phyloP scores from a whole-genome alignment of 2,329 filamentous ascomycete species.

The Pyrenochaeta sp. region DNA sequence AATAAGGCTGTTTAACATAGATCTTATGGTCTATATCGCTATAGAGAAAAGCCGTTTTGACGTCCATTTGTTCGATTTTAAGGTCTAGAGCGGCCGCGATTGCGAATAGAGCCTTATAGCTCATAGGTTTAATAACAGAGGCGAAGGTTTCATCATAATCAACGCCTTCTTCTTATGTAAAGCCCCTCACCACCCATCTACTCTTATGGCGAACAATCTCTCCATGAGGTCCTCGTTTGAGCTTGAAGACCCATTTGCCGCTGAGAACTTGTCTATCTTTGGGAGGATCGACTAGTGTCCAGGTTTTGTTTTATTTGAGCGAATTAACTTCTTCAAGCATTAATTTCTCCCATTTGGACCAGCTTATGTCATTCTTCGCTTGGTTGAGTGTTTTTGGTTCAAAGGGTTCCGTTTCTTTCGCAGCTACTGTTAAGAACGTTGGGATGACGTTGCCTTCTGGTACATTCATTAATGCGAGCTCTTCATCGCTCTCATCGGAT shows the following conservation, averaged over 20 bases:
- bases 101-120: conserved; percentile 35
- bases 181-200: conserved; percentile 37
- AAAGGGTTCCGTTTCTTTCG: conserved; percentile 11
- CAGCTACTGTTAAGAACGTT: conserved; percentile 1
- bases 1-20: conserved; percentile 31
- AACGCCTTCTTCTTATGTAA: conserved; percentile 31
- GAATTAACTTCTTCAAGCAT: conserved; percentile 19
- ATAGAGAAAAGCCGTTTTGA: conserved; percentile 45
- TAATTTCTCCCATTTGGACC: conserved; percentile 18
- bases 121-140: conserved; percentile 30
- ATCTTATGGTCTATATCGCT: conserved; percentile 32
- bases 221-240: conserved; percentile 26
- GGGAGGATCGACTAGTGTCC: conserved; percentile 13
- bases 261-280: conserved; percentile 8
- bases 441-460: conserved; percentile 9
- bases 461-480: not conserved
- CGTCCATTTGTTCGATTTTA: conserved; percentile 42
- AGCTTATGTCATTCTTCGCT: conserved; percentile 11
- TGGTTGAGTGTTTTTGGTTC: conserved; percentile 14
- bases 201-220: conserved; percentile 33
- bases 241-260: conserved; percentile 30
- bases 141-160: conserved; percentile 40
- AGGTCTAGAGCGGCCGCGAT: conserved; percentile 22
- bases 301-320: conserved; percentile 22
- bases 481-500: no score